Evolutionary conservation across 2,329 filamentous ascomycete species (phyloP).

Genomic region (Cyphellophora attinorum): DNA sequence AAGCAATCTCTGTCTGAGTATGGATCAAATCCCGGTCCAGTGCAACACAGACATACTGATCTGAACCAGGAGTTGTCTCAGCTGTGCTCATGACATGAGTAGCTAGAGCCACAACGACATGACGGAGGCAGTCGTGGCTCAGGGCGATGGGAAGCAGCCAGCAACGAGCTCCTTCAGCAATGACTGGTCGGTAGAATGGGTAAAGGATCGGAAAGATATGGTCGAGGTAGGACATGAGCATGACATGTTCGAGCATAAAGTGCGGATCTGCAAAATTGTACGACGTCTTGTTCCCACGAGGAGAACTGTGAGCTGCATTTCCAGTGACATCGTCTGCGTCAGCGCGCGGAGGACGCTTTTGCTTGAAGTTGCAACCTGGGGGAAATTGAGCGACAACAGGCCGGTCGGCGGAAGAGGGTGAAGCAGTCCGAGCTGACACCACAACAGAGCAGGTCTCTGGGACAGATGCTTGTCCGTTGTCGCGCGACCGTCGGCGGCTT

Average conservation of each 20-base stretch:
- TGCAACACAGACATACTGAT: not conserved
- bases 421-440: slow-evolving; percentile 1
- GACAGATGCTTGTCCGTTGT: slow-evolving; percentile 1
- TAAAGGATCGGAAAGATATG: slow-evolving; percentile 54
- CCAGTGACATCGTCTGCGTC: no score
- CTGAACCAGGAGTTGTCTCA: slow-evolving; percentile 4
- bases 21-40: slow-evolving; percentile 5
- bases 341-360: no score
- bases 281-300: no score
- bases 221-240: slow-evolving; percentile 53
- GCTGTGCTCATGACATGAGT: slow-evolving; percentile 47
- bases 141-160: slow-evolving; percentile 52
- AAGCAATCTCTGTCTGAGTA: slow-evolving; percentile 7
- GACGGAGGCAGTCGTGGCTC: slow-evolving; percentile 48
- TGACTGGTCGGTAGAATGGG: slow-evolving; percentile 50
- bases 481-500: slow-evolving; percentile 27
- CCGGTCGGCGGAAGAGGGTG: not conserved
- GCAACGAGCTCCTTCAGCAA: slow-evolving; percentile 47
- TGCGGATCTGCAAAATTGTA: slow-evolving; percentile 3
- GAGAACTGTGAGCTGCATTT: no score
- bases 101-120: slow-evolving; percentile 47
- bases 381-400: no score
- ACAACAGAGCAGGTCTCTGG: slow-evolving; percentile 1
- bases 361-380: no score
- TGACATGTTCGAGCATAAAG: slow-evolving; percentile 18